These are phyloP conservation scores for Osmanthus fragrans DNA, from an alignment of 257 asterid species.

Conservation along the genomic window DNA sequence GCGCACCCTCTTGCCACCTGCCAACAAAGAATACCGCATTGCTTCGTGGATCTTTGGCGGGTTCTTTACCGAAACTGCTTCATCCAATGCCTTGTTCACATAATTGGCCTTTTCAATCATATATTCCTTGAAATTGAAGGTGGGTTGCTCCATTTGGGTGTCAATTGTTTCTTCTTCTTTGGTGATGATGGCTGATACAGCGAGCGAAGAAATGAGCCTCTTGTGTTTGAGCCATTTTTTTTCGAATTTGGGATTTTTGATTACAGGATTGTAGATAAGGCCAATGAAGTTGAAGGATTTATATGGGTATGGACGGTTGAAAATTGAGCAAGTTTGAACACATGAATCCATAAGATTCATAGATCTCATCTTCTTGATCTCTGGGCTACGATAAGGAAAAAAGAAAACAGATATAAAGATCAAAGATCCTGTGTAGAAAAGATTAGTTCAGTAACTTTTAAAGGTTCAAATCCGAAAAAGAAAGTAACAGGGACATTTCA, in stretches of 20 bases:
- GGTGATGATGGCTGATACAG: constrained; percentile 32
- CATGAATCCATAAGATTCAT: constrained; percentile 43
- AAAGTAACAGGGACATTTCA: not conserved
- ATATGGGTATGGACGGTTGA: not conserved
- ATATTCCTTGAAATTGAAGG: constrained; percentile 49
- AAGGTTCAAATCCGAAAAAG: not conserved
- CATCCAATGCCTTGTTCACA: constrained; percentile 58
- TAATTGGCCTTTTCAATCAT: constrained; percentile 47
- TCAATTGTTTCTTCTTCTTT: constrained; percentile 24
- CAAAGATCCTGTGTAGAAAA: not conserved
- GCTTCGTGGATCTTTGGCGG: constrained; percentile 70
- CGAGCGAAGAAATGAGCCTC: constrained; percentile 12
- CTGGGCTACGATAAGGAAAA: not conserved
- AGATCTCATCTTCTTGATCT: constrained; percentile 34
- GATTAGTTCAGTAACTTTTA: not conserved
- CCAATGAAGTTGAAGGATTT: constrained; percentile 21
- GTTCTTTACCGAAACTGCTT: constrained; percentile 45
- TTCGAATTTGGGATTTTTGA: constrained; percentile 11
- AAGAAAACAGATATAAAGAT: not conserved
- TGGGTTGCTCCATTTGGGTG: constrained; percentile 20
- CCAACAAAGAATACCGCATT: constrained; percentile 70
- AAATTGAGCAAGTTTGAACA: constrained; percentile 28
- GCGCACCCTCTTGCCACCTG: constrained; percentile 75
- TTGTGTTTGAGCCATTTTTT: not conserved
- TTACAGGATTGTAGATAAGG: constrained; percentile 20